Base-by-base conservation (phyloP, 225 moss, liverwort and hornwort genomes). In the Rhytidiadelphus loreus region DNA sequence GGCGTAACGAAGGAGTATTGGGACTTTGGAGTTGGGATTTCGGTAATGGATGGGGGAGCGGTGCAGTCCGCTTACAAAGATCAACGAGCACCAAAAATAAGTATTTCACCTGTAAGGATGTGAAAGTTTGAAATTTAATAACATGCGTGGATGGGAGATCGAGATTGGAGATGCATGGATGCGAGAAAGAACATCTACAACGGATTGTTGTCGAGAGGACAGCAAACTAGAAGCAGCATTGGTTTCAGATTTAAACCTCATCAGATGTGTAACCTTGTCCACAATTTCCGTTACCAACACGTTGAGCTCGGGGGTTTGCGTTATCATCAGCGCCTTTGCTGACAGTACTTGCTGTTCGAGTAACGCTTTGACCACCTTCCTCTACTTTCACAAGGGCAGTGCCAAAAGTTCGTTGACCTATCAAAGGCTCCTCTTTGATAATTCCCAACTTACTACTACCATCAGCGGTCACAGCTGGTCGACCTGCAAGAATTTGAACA, bases 181-280 rank as follows among this genome's bases (percentile, higher is more conserved):
- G 16, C 28, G 74, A 74, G 53, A 66, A 26, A 44, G 28, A 56
- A 35, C 28, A 43, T 64, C 53, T 6, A 28, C 11, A 64, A 46
- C 43, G 56, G 28, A 37, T 15, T 25, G 8, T 48, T 76, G 65
- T 46, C 71, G 11, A 39, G 23, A 61, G 12, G 33, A 88, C 25
- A 77, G 56, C 39, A 48, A 75, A 43, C 24, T 61, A 91, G 60
- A 84, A 85, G 74, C 14, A 73, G 75, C n/a, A 80, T 24, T 20
- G 48, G 73, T 79, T 73, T 87, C 78, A 88, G 85, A 78, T 83
- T 82, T 81, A 56, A 82, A 98, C 99, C 95, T 97, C 99, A 29
- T 99, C 99, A 69, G 99, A 89, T 77, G 97, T 97, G 91, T 99
- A 99, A 50, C 99, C 99, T 88, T 96, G 99, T 48, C 99, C 96